Conservation (phyloP, 108 stramenopile species). For the Nitzschia palea region DNA sequence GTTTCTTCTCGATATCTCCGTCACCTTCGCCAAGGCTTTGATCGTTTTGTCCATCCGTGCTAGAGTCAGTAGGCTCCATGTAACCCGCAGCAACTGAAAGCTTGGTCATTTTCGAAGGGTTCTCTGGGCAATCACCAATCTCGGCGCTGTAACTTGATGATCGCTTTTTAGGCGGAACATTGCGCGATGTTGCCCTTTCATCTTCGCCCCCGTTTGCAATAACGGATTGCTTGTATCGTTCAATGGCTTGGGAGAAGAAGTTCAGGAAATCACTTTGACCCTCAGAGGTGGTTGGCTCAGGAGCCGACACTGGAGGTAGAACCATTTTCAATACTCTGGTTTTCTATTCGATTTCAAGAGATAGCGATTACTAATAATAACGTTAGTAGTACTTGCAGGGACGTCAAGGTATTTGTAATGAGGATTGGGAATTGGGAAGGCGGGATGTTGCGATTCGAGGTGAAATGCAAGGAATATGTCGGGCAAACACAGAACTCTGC, state of each 20-base stretch:
- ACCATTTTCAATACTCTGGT: background rate
- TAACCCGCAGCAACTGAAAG: background rate
- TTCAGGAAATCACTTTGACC: background rate
- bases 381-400: no score
- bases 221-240: background rate
- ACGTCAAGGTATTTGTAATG: no score
- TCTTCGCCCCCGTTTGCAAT: background rate
- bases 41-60: background rate
- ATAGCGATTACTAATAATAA: no score
- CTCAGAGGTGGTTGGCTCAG: background rate
- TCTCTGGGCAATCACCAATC: background rate
- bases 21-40: background rate
- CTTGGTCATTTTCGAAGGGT: background rate
- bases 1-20: slow-evolving; percentile 17
- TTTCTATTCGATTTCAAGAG: background rate
- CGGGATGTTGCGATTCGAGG: no score
- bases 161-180: background rate
- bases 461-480: no score
- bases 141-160: background rate
- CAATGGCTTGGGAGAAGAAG: slow-evolving; percentile 3
- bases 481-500: no score
- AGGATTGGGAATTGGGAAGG: no score
- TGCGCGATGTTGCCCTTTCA: background rate
- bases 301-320: background rate
- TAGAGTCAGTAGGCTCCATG: background rate